phyloP scores from a whole-genome alignment of 2,329 filamentous ascomycete species.

The Coleophoma cylindrospora region DNA sequence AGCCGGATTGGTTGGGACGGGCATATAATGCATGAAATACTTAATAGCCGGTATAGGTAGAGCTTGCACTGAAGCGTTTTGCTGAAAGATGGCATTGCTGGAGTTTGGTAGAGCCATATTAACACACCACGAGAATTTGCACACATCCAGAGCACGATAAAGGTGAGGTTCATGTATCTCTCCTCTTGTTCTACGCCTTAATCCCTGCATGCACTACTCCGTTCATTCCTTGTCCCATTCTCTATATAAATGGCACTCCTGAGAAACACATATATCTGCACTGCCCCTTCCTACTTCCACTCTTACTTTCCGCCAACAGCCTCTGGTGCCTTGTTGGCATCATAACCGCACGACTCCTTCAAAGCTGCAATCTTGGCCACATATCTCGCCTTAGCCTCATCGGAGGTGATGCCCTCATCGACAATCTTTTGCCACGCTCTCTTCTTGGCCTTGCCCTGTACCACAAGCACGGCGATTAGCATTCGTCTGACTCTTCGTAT shows the following conservation, averaged over 20 bases:
- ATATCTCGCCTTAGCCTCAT: conserved; percentile 73
- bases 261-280: too few relatives aligned
- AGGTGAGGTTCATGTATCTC: too few relatives aligned
- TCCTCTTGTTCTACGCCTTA: too few relatives aligned
- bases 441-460: conserved; percentile 71
- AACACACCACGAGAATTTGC: too few relatives aligned
- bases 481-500: background rate
- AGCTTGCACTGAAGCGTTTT: too few relatives aligned
- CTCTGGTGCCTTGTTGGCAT: conserved; percentile 59
- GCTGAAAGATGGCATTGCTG: too few relatives aligned
- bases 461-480: background rate
- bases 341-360: conserved; percentile 65
- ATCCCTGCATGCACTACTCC: too few relatives aligned
- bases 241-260: too few relatives aligned
- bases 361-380: conserved; percentile 66
- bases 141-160: too few relatives aligned
- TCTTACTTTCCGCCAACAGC: conserved; percentile 32
- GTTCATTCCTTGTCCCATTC: too few relatives aligned
- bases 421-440: conserved; percentile 69
- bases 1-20: conserved; percentile 55
- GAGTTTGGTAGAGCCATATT: too few relatives aligned
- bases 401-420: conserved; percentile 54
- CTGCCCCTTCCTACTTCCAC: background rate
- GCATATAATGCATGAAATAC: conserved; percentile 26
- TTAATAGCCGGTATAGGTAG: background rate